These are phyloP conservation scores for Macadamia integrifolia DNA, from an alignment of 164 flowering plant genomes.

Conservation along the genomic window DNA sequence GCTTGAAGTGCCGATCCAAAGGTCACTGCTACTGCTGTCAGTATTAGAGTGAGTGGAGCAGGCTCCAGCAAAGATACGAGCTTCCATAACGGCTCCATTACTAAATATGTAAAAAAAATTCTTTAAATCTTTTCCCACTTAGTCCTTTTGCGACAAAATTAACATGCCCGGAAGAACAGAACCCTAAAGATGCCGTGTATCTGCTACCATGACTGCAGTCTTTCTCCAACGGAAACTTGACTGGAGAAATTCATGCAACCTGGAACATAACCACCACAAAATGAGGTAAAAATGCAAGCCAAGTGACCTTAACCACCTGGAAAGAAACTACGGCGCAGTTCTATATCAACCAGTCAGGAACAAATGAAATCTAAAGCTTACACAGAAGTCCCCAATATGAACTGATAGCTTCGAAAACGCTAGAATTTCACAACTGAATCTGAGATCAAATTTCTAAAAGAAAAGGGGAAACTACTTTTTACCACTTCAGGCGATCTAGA, in stretches of 20 bases:
- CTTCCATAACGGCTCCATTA: constrained; percentile 79
- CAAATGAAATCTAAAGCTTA: background rate
- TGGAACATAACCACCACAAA: constrained; percentile 11
- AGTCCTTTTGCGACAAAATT: background rate
- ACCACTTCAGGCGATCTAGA: background rate
- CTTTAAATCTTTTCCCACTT: background rate
- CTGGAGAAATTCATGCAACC: constrained; percentile 26
- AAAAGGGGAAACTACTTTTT: no score
- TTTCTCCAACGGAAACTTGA: constrained; percentile 3
- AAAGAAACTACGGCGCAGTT: background rate
- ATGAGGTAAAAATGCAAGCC: background rate
- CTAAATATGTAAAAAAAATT: background rate
- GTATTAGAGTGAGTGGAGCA: constrained; percentile 61
- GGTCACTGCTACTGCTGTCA: constrained; percentile 80
- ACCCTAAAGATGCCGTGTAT: no score
- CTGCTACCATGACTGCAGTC: constrained; percentile 15
- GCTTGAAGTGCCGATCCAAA: constrained; percentile 85
- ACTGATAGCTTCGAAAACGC: background rate
- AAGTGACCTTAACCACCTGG: background rate
- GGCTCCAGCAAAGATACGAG: constrained; percentile 80
- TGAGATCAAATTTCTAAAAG: no score
- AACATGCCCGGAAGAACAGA: background rate
- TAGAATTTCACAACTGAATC: background rate
- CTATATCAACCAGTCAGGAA: background rate
- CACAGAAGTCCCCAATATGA: background rate